phyloP scores from a whole-genome alignment of 352 stramenopile species.

The Globisporangium mamillatum region DNA sequence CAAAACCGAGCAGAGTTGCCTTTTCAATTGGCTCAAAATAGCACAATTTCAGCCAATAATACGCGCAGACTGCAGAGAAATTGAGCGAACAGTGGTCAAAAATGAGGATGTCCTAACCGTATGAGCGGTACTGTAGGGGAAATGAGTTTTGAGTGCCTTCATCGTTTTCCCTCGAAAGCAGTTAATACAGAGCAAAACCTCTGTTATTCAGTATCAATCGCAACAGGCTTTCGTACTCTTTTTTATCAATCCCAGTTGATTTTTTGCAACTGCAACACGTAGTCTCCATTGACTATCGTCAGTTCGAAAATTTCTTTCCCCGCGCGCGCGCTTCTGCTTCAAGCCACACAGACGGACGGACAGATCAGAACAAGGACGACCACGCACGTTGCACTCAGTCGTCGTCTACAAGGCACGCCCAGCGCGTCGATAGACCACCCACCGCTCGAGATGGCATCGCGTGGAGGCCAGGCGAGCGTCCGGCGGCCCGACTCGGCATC shows the following conservation, averaged over 20 bases:
- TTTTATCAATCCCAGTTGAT: not conserved
- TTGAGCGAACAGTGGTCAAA: too few relatives aligned
- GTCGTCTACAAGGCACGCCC: not conserved
- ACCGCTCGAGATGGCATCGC: slow-evolving; percentile 5
- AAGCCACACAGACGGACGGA: not conserved
- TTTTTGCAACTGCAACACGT: not conserved
- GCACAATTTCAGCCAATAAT: too few relatives aligned
- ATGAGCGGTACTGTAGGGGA: not conserved
- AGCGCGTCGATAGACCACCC: not conserved
- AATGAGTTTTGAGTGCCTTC: not conserved
- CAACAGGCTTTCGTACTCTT: not conserved
- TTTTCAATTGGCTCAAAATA: too few relatives aligned
- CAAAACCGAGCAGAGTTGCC: too few relatives aligned
- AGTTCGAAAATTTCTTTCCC: slow-evolving; percentile 1
- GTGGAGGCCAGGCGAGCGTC: slow-evolving; percentile 13
- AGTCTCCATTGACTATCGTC: not conserved
- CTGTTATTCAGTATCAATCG: not conserved
- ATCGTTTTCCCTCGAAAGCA: not conserved
- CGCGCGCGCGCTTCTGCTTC: not conserved
- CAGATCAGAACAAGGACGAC: not conserved
- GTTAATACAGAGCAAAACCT: not conserved
- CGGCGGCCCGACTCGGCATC: slow-evolving; percentile 9
- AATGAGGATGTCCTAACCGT: too few relatives aligned
- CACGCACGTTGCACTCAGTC: not conserved
- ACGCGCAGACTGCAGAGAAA: too few relatives aligned